Evolutionary conservation across 176 grass and related monocot species (phyloP), one percentile per base, ranked within the genome.

Genomic region (Tuctoria greenei): DNA sequence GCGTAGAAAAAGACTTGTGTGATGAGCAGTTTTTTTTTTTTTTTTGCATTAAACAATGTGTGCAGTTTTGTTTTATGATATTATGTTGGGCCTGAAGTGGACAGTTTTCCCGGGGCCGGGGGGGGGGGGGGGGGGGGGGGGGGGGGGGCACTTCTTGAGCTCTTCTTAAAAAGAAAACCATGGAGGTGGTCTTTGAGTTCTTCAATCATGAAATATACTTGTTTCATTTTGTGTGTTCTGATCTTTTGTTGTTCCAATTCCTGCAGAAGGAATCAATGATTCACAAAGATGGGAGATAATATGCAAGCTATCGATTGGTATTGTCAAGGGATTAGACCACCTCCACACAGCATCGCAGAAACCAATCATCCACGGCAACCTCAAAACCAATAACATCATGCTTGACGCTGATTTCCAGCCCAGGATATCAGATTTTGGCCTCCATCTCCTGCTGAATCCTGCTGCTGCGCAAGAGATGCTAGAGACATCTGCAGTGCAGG

Each of bases 341-440:
- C 95, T 98, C 43, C 95, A 98, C 83, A 82, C 83, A 43, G 82
- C 81, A 23, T 77, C 86, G 40, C 86, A 76, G 37, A 98, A 90
- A 50, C 82, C 84, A 13, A 85, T 94, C 45, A 67, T 94, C 37
- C 95, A 98, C 55, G 95, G 95, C 58, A 94, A 94, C 79, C 95
- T 98, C 5, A 98, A 98, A 79, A 81, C 91, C 16, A 98, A 92
- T 47, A 98, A 98, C 40, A 82, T 98, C 40, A 85, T 98, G 71
- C 88, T 98, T 17, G 95, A 98, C 38, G 85, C 82, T n/a, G 87
- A 94, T 89, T 86, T 92, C 71, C 91, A 92, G 84, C 91, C 95
- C 2, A 86, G 91, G 61, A 82, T 98, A 41, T 81, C 91, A 6
- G 95, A 98, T 56, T 94, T 88, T n/a, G 89, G 95, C 7, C 87